Conservation (phyloP, 805 yeast genomes). For the Phaffomyces thermotolerans region DNA sequence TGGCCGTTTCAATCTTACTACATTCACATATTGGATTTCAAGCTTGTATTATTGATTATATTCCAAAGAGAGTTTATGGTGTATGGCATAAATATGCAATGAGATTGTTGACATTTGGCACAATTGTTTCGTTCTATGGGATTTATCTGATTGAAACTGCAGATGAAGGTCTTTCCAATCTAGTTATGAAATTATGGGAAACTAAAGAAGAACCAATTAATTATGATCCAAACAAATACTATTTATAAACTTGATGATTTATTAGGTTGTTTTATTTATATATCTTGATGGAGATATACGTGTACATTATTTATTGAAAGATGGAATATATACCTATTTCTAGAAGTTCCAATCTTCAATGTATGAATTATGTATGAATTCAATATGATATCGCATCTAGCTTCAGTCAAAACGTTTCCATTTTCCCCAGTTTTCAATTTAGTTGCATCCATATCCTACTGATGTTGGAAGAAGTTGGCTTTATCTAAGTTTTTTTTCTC, state of each 20-base stretch:
- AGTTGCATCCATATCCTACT: no score
- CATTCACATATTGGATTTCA: conserved; percentile 70
- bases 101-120: conserved; percentile 54
- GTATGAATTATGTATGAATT: no score
- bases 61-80: conserved; percentile 70
- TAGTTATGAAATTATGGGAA: conserved; percentile 33
- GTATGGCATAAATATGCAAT: conserved; percentile 53
- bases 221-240: conserved; percentile 7
- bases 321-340: no score
- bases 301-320: no score
- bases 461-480: no score
- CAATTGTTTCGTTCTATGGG: conserved; percentile 63
- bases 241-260: neutral
- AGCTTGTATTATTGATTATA: conserved; percentile 72
- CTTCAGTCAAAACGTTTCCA: no score
- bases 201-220: conserved; percentile 14
- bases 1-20: conserved; percentile 48
- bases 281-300: neutral
- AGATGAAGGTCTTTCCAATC: conserved; percentile 54
- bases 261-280: neutral
- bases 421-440: no score
- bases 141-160: conserved; percentile 59
- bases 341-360: no score
- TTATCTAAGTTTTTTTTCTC: no score
- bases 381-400: no score